Evolutionary conservation across 2,329 filamentous ascomycete genomes (phyloP), one percentile per base, ranked within the genome.

Genomic region (Aspergillus quadricinctus): DNA sequence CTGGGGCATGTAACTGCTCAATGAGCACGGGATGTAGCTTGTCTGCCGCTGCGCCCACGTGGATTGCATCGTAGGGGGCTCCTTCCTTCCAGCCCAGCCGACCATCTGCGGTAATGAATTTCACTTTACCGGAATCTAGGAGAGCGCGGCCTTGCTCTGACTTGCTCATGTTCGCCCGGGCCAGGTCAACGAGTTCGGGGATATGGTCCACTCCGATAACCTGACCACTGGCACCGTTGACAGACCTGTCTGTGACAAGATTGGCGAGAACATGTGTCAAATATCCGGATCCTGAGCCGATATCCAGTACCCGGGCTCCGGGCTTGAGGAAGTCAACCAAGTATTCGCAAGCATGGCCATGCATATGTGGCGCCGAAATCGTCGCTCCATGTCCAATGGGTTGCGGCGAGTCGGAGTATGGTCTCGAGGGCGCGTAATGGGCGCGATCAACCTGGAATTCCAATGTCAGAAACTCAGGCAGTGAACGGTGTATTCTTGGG

Each of bases 261-360:
- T 93, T 89, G 0, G 92, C 92, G 7, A 97, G 75, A 0, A 97
- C 86, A 66, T 95, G 91, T 4, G 92, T 96, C 11, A 99, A 78
- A 69, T 97, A 97, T 0, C 89, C 89, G 2, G 84, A 88, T 0
- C 89, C 89, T 49, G 84, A 88, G 2, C 89, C 89, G 57, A 93
- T 81, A 66, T 93, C 89, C 2, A 93, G 80, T 1, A 90, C 79
- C 62, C 88, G 70, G 4, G 76, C 69, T 14, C 80, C 74, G 1
- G 83, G 81, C 1, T 77, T 69, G 7, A 88, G 77, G 68, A 77
- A 81, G 1, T 81, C 76, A 40, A 88, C 79, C 23, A 89, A 79
- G 5, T 82, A 81, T 69, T 88, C 85, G 64, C 79, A 81, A 27
- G 87, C 87, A 25, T 80, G 77, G 63, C 83, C 86, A 70, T 89